Conservation (phyloP, 164 flowering plant genomes). For the Dillenia turbinata region DNA sequence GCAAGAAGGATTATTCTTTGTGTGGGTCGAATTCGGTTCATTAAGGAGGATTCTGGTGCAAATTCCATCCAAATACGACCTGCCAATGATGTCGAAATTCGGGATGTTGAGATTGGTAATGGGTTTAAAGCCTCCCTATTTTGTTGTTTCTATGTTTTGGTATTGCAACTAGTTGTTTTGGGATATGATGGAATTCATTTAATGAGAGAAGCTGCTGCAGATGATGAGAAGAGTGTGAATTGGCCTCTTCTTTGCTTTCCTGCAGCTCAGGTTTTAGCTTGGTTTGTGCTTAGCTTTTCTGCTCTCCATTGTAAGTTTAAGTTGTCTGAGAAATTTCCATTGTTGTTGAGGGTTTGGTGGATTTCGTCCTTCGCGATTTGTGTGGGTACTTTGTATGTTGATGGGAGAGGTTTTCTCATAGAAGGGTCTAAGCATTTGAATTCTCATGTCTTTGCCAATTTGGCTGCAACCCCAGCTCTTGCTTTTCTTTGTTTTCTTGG, state of each 20-base stretch:
- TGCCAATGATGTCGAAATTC: constrained; percentile 28
- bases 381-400: constrained; percentile 59
- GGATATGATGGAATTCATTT: constrained; percentile 60
- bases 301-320: constrained; percentile 75
- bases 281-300: constrained; percentile 73
- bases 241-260: constrained; percentile 58
- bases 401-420: constrained; percentile 43
- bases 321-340: constrained; percentile 59
- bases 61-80: constrained; percentile 20
- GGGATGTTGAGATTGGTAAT: constrained; percentile 37
- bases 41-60: constrained; percentile 44
- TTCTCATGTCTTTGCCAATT: constrained; percentile 73
- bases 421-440: constrained; percentile 45
- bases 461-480: constrained; percentile 71
- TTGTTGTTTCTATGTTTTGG: constrained; percentile 73
- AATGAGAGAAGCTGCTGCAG: constrained; percentile 31
- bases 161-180: constrained; percentile 58
- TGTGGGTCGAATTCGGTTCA: constrained; percentile 41
- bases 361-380: constrained; percentile 59
- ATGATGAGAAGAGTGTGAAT: constrained; percentile 23
- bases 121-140: constrained; percentile 48
- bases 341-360: constrained; percentile 88
- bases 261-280: constrained; percentile 59
- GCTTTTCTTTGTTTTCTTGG: constrained; percentile 73
- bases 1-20: constrained; percentile 50